phyloP scores from a whole-genome alignment of 1,139 yeast species.

The Nakaseomyces delphensis region DNA sequence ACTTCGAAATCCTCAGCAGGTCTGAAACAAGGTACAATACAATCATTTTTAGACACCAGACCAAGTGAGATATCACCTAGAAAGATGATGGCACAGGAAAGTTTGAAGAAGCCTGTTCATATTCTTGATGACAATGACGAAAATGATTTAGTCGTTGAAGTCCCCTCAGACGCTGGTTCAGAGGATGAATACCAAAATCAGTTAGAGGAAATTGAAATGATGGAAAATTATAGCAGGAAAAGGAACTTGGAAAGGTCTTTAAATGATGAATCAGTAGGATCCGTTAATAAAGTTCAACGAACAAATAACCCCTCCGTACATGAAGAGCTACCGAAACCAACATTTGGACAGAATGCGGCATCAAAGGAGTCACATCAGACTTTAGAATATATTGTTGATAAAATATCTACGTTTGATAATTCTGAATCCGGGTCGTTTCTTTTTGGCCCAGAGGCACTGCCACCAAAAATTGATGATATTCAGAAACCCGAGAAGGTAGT shows the following conservation, averaged over 20 bases:
- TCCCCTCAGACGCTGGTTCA: neutral
- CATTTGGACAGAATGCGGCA: too few species aligned
- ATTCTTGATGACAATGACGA: constrained; percentile 10
- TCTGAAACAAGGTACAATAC: constrained; percentile 19
- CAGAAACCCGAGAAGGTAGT: neutral
- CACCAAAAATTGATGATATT: neutral
- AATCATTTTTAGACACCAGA: constrained; percentile 28
- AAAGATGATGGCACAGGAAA: constrained; percentile 10
- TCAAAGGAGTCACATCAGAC: constrained; percentile 21
- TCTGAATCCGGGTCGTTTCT: constrained; percentile 15
- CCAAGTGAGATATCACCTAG: constrained; percentile 18
- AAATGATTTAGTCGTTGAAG: constrained; percentile 8
- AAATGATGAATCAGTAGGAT: neutral
- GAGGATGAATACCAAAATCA: constrained; percentile 11
- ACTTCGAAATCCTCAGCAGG: constrained; percentile 16
- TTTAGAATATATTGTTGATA: constrained; percentile 17
- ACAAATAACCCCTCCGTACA: too few species aligned
- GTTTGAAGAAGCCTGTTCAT: constrained; percentile 6
- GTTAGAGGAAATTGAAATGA: constrained; percentile 35
- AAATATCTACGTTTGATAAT: constrained; percentile 16
- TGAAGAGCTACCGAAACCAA: too few species aligned
- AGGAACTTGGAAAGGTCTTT: neutral
- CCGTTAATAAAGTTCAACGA: neutral
- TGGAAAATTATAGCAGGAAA: constrained; percentile 26
- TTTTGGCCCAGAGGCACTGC: constrained; percentile 7